Evolutionary conservation across 1,284 basidiomycete species (phyloP).

Genomic region (Sanghuangporus sanghuang): DNA sequence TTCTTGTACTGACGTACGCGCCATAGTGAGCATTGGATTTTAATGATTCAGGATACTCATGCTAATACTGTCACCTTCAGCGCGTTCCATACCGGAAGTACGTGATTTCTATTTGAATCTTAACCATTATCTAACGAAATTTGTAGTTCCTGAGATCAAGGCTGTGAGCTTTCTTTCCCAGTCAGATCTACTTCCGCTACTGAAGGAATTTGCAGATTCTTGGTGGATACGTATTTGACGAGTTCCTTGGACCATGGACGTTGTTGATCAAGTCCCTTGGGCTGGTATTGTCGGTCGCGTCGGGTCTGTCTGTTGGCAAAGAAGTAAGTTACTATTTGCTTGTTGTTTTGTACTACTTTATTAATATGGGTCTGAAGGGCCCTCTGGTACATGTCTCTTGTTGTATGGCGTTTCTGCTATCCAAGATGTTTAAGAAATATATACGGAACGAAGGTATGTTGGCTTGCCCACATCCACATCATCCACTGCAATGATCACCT

Average conservation of each 20-base stretch:
- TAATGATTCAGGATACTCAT: not conserved
- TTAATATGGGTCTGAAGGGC: constrained; percentile 37
- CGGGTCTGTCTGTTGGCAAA: constrained; percentile 73
- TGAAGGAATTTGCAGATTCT: constrained; percentile 45
- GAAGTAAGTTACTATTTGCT: constrained; percentile 36
- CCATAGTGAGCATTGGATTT: constrained; percentile 49
- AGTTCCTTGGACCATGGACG: constrained; percentile 69
- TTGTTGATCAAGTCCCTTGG: constrained; percentile 74
- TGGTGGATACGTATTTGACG: constrained; percentile 66
- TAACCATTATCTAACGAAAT: not conserved
- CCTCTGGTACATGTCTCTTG: constrained; percentile 69
- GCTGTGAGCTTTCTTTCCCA: constrained; percentile 39
- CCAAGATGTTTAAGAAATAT: constrained; percentile 50
- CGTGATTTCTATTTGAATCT: constrained; percentile 26
- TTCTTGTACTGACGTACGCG: constrained; percentile 61
- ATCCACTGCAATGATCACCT: not conserved
- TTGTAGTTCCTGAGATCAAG: constrained; percentile 69
- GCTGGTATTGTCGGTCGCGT: constrained; percentile 72
- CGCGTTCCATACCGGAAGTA: constrained; percentile 77
- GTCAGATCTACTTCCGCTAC: not conserved
- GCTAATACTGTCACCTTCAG: constrained; percentile 28
- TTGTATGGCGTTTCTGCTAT: constrained; percentile 58
- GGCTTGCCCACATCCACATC: not conserved
- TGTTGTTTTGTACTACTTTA: not conserved
- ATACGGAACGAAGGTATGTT: constrained; percentile 53